Evolutionary conservation across 179 eudicot genomes (phyloP).

Genomic region (Carnegiea gigantea): DNA sequence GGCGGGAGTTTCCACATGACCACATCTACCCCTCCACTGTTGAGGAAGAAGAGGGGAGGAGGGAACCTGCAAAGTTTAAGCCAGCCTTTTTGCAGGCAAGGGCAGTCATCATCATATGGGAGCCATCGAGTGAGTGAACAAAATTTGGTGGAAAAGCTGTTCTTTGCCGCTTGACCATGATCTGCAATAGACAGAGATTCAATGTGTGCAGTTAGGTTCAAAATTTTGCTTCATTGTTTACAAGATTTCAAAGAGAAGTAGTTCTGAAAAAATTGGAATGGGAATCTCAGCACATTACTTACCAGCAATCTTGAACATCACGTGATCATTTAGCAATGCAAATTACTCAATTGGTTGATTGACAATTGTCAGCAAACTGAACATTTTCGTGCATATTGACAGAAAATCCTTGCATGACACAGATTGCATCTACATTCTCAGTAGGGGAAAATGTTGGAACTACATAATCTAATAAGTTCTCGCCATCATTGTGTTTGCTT

Average conservation of each 20-base stretch:
- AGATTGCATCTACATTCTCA: not conserved
- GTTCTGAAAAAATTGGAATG: not conserved
- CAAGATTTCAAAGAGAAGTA: not conserved
- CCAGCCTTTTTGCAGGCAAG: constrained; percentile 73
- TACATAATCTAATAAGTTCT: not conserved
- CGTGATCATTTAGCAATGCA: not conserved
- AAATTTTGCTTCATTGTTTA: not conserved
- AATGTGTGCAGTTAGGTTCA: not conserved
- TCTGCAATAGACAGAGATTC: constrained; percentile 30
- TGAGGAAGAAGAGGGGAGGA: not conserved
- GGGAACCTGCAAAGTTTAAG: constrained; percentile 70
- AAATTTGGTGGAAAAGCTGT: constrained; percentile 84
- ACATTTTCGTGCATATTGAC: not conserved
- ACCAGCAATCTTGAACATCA: not conserved
- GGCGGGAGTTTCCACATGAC: not conserved
- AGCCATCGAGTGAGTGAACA: constrained; percentile 86
- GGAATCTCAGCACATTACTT: not conserved
- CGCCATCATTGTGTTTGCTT: not conserved
- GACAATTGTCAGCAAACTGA: too few species aligned
- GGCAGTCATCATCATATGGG: constrained; percentile 92
- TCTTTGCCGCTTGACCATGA: constrained; percentile 67
- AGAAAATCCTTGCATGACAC: not conserved
- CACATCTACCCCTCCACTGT: not conserved
- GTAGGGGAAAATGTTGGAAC: not conserved
- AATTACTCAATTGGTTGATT: too few species aligned